Evolutionary conservation across 129 eudicot genomes (phyloP).

Genomic region (Pseudognaphalium luteoalbum): DNA sequence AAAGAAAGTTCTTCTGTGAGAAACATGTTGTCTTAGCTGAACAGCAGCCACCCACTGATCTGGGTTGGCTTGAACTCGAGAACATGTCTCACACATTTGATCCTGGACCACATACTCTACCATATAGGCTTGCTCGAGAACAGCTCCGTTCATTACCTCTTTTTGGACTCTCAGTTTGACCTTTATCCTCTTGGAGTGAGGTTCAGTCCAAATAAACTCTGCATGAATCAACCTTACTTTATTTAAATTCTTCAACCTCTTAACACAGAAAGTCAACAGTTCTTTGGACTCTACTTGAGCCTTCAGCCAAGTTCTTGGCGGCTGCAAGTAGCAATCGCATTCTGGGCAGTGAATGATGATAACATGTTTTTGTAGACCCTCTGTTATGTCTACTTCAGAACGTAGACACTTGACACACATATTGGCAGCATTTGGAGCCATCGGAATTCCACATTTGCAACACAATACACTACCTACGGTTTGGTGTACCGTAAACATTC

Average conservation of each 20-base stretch:
- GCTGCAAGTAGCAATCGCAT: slow-evolving; percentile 17
- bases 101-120: slow-evolving; percentile 68
- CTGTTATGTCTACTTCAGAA: slow-evolving; percentile 54
- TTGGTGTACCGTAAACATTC: slow-evolving; percentile 55
- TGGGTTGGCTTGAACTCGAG: slow-evolving; percentile 62
- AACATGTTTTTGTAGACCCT: slow-evolving; percentile 27
- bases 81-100: slow-evolving; percentile 67
- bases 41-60: slow-evolving; percentile 58
- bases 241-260: slow-evolving; percentile 20
- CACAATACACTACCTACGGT: slow-evolving; percentile 67
- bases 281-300: slow-evolving; percentile 21
- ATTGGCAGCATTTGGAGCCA: slow-evolving; percentile 70
- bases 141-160: slow-evolving; percentile 60
- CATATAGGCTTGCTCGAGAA: slow-evolving; percentile 51
- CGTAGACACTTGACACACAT: slow-evolving; percentile 70
- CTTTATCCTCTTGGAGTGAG: slow-evolving; percentile 24
- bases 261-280: slow-evolving; percentile 28
- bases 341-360: slow-evolving; percentile 20
- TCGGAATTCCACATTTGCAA: slow-evolving; percentile 64
- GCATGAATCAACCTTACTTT: slow-evolving; percentile 19
- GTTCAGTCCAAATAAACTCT: slow-evolving; percentile 14
- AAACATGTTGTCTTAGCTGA: slow-evolving; percentile 62
- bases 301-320: slow-evolving; percentile 6
- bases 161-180: slow-evolving; percentile 28
- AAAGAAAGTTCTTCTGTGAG: slow-evolving; percentile 69